Evolutionary conservation across 139 green algal genomes (phyloP), one percentile per base, ranked within the genome.

Genomic region (Ostreobium quekettii): DNA sequence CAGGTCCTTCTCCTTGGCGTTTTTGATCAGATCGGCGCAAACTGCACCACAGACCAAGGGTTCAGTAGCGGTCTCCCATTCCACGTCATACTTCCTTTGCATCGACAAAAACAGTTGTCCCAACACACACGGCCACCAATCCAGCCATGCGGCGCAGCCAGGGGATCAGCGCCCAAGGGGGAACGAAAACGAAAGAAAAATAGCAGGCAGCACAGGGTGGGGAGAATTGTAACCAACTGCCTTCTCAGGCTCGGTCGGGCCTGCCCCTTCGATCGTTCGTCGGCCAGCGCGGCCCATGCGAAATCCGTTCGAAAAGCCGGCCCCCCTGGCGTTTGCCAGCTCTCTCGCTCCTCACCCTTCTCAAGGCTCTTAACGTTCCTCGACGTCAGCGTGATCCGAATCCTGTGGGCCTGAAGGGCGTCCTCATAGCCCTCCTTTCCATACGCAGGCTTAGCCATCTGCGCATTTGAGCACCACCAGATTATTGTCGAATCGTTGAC

Each of bases 311-410:
- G n/a, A n/a, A n/a, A n/a, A n/a, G n/a, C n/a, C n/a, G n/a, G n/a
- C n/a, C n/a, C n/a, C n/a, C 29, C 46, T 57, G 42, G 7, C 29
- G 36, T 47, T 35, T 58, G n/a, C 31, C 4, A 47, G 38, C 6
- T n/a, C 19, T 30, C 30, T 19, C 36, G 19, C 60, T 15, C 1
- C 71, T 64, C 64, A 93, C 86, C 87, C 85, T 99, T 99, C 87
- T 98, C 94, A 58, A 99, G 82, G 81, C 88, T 91, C 79, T 90
- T 91, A 24, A 98, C 90, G 83, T 97, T 95, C 61, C 80, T 85
- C 67, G 91, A 96, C 33, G 93, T 97, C 26, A 99, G 86, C 38
- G 95, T 99, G 83, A 99, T 99, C 74, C 95, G 85, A 81, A 99
- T 99, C 62, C 91, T 84, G 78, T 98, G 92, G 26, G 86, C 77